These are phyloP conservation scores for Oidiodendron maius DNA, from an alignment of 495 filamentous ascomycete species.

Conservation along the genomic window DNA sequence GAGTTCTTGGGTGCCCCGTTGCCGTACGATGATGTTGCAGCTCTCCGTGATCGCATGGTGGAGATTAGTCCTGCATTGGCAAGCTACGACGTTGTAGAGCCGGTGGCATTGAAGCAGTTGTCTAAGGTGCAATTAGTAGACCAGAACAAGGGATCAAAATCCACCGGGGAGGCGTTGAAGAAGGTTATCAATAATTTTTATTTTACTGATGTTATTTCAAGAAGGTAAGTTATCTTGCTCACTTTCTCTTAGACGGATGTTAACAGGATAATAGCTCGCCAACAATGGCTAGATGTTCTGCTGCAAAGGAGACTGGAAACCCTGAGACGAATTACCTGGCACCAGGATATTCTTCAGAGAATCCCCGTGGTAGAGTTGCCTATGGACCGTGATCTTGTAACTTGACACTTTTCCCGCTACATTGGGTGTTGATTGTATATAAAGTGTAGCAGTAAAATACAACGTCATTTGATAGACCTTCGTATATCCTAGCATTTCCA, in stretches of 20 bases:
- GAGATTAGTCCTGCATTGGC: conserved; percentile 87
- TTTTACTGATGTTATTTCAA: conserved; percentile 92
- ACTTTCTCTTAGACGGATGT: conserved; percentile 5
- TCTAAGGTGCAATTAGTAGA: conserved; percentile 91
- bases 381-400: conserved; percentile 21
- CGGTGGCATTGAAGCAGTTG: conserved; percentile 58
- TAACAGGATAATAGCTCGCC: conserved; percentile 61
- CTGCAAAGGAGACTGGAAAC: conserved; percentile 63
- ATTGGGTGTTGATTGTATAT: conserved; percentile 23
- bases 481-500: too few relatives aligned
- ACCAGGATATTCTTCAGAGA: conserved; percentile 39
- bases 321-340: conserved; percentile 85
- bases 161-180: conserved; percentile 61
- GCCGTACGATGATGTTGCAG: conserved; percentile 87
- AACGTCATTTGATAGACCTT: conserved; percentile 6
- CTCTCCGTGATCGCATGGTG: conserved; percentile 85
- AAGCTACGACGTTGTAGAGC: conserved; percentile 85
- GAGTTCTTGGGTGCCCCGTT: conserved; percentile 86
- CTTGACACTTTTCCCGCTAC: conserved; percentile 15
- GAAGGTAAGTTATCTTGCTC: conserved; percentile 56
- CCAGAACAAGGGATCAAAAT: conserved; percentile 81
- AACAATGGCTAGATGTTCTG: conserved; percentile 94
- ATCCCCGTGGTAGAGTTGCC: conserved; percentile 17
- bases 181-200: conserved; percentile 91
- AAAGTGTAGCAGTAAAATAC: conserved; percentile 21